Base-by-base conservation (phyloP, 805 yeast genomes). In the Wickerhamomyces xylosicus region DNA sequence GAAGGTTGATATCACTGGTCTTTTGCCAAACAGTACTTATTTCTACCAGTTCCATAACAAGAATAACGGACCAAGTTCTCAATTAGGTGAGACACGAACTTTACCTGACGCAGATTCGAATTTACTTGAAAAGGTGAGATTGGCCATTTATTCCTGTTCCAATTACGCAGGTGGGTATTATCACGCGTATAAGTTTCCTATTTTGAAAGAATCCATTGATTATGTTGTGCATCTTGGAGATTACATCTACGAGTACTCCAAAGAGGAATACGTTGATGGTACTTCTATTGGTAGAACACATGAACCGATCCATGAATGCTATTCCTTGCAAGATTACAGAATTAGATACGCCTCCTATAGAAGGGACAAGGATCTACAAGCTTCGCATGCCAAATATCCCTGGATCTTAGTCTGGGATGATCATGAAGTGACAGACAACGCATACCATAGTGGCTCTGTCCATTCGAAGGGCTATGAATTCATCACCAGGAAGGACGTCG, bases 381-480 rank as follows among this genome's bases (percentile, higher is more conserved):
- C 37, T 2, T 51, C 56, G 13, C 56, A 53, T 37, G 41, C 50
- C 4, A 28, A 28, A 20, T 48, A 41, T 33, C 53, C 56, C 2
- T 53, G 53, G 56, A 45, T 53, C 10, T 29, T 47, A 2, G 56
- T 50, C 9, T 53, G 56, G 57, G 57, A 53, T 36, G 57, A 53
- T 35, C 57, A 53, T 41, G 57, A 53, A 36, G 54, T 53, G 14
- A 46, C 54, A 3, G 54, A 51, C 35, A 51, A 51, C 35, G 45
- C 53, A 16, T 51, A 53, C 52, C 35, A 46, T 3, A 37, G 52
- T 32, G 57, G 57, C 5, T 43, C 49, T 31, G 54, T 49, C 18
- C 45, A 46, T 15, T 38, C 49, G 10, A 36, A 41, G 16, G 53
- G 54, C n/a, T 45, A 44, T 37, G 46, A 48, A 11, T 53, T 50